Percentiles rank a stretch among this genome's conserved stretches.
These are phyloP conservation scores for Thelephora aurantiotincta DNA, from an alignment of 768 basidiomycete species.

Conservation along the genomic window DNA sequence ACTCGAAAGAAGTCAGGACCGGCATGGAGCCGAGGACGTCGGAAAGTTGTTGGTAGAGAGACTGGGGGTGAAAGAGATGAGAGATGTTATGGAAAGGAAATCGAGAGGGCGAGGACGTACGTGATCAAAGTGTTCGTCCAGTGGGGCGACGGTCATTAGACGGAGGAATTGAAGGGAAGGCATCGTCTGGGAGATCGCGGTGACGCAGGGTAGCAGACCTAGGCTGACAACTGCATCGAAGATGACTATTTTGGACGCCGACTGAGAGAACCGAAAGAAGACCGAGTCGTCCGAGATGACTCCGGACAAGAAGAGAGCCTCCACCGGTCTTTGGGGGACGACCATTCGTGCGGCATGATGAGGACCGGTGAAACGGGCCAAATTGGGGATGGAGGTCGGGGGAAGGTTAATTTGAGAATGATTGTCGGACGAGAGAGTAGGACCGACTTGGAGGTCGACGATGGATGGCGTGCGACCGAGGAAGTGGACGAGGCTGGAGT, in stretches of 20 bases:
- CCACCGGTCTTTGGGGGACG: slow-evolving; percentile 53
- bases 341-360: slow-evolving; percentile 37
- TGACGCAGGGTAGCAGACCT: slow-evolving; percentile 42
- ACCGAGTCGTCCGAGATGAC: slow-evolving; percentile 36
- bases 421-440: slow-evolving; percentile 12
- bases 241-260: slow-evolving; percentile 29
- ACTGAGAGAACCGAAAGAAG: slow-evolving; percentile 1
- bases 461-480: slow-evolving; percentile 41
- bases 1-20: background rate
- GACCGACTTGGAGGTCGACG: slow-evolving; percentile 41
- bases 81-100: background rate
- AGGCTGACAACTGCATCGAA: slow-evolving; percentile 47
- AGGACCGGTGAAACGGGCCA: slow-evolving; percentile 51
- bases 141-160: slow-evolving; percentile 31
- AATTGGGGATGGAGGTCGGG: slow-evolving; percentile 22
- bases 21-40: background rate
- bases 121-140: slow-evolving; percentile 18
- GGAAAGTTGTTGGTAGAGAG: background rate
- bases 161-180: slow-evolving; percentile 52
- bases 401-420: slow-evolving; percentile 13
- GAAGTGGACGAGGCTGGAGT: slow-evolving; percentile 43
- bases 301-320: slow-evolving; percentile 46
- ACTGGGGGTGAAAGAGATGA: background rate
- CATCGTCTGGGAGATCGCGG: slow-evolving; percentile 39
- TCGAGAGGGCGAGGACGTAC: slow-evolving; percentile 12